phyloP scores from a whole-genome alignment of 2,329 filamentous ascomycete species.

The Pleurostoma richardsiae region DNA sequence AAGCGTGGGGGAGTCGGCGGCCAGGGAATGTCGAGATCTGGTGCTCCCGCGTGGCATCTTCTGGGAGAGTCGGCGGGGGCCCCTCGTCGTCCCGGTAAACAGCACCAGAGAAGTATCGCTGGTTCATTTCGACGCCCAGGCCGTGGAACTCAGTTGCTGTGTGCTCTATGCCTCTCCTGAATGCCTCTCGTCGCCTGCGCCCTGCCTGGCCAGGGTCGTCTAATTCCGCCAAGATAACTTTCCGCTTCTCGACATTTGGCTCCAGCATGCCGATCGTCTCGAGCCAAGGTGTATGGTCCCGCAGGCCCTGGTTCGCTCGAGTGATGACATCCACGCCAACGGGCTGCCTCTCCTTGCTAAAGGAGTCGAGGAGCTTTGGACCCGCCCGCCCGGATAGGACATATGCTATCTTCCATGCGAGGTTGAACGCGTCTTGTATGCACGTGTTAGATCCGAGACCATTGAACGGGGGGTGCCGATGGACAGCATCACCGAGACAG shows the following conservation, averaged over 20 bases:
- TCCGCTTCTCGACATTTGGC: conserved; percentile 29
- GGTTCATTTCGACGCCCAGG: conserved; percentile 56
- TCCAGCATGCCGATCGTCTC: conserved; percentile 37
- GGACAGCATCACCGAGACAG: conserved; percentile 53
- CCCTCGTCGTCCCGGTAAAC: conserved; percentile 38
- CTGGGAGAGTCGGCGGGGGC: conserved; percentile 11
- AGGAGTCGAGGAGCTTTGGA: conserved; percentile 33
- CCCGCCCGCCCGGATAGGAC: conserved; percentile 33
- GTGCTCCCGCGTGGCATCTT: conserved; percentile 36
- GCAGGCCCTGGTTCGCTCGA: conserved; percentile 52
- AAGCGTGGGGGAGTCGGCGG: conserved; percentile 55
- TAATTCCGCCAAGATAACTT: conserved; percentile 32
- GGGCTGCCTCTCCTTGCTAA: conserved; percentile 40
- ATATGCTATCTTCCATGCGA: conserved; percentile 50
- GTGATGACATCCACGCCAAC: conserved; percentile 42
- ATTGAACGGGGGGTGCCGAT: conserved; percentile 53
- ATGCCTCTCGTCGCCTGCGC: conserved; percentile 25
- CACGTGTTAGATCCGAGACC: conserved; percentile 55
- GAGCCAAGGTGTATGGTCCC: conserved; percentile 43
- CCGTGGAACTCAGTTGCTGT: conserved; percentile 47
- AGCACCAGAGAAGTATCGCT: conserved; percentile 42
- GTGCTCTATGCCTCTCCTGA: conserved; percentile 34
- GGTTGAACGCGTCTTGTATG: conserved; percentile 51
- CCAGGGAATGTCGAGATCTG: conserved; percentile 52
- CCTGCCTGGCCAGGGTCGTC: conserved; percentile 29